These are phyloP conservation scores for Xylaria sp. DNA, from an alignment of 495 filamentous ascomycete species.

Conservation along the genomic window DNA sequence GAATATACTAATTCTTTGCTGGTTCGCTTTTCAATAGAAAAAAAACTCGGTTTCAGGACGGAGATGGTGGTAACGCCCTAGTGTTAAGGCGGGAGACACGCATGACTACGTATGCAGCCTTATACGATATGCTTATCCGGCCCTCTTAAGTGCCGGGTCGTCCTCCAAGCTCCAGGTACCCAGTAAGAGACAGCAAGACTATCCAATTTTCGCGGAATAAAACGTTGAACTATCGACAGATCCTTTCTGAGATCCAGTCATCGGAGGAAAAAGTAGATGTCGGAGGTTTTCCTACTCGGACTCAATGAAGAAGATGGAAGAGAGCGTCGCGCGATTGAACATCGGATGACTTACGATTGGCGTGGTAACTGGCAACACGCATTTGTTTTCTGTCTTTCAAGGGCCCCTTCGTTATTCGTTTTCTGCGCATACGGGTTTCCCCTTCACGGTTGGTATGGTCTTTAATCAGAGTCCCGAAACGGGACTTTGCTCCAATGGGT, in stretches of 20 bases:
- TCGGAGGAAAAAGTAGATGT: background rate
- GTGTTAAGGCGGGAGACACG: background rate
- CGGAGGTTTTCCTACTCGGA: background rate
- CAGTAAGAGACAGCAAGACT: background rate
- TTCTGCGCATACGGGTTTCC: background rate
- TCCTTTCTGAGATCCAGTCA: background rate
- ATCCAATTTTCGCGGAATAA: background rate
- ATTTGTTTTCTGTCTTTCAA: background rate
- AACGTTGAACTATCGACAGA: background rate
- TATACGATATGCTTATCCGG: background rate
- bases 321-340: background rate
- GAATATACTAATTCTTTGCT: background rate
- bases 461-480: background rate
- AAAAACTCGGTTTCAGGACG: background rate
- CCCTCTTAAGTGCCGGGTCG: constrained; percentile 20
- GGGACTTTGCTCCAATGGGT: background rate
- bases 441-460: background rate
- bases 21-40: background rate
- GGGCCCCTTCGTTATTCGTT: background rate
- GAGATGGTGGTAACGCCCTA: background rate
- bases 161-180: background rate
- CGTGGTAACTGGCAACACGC: background rate
- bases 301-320: background rate
- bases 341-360: background rate
- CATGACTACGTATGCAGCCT: constrained; percentile 8